phyloP scores from a whole-genome alignment of 2,329 filamentous ascomycete genomes.

The Colletotrichum spaethianum region DNA sequence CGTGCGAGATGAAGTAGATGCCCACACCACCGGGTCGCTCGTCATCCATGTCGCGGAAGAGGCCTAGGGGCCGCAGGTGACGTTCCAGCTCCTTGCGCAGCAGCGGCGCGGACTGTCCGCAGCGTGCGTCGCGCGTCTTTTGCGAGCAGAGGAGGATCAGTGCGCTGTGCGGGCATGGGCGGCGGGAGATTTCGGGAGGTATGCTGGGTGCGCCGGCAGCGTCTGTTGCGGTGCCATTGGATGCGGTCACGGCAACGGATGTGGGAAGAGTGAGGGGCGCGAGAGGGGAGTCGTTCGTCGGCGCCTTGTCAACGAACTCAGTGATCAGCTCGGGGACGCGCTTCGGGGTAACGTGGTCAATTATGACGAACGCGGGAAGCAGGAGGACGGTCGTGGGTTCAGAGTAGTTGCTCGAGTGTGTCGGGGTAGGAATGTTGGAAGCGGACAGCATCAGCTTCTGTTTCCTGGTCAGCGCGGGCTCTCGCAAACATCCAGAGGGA shows the following conservation, averaged over 20 bases:
- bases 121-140: constrained; percentile 92
- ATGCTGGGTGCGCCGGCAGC: constrained; percentile 47
- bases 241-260: constrained; percentile 49
- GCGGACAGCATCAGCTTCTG: constrained; percentile 92
- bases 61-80: constrained; percentile 85
- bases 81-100: constrained; percentile 91
- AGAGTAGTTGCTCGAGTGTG: constrained; percentile 73
- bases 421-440: constrained; percentile 88
- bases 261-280: constrained; percentile 55
- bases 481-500: neutral
- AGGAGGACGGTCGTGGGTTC: constrained; percentile 85
- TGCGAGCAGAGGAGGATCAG: constrained; percentile 96
- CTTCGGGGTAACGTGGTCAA: constrained; percentile 86
- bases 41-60: constrained; percentile 91
- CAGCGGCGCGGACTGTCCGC: constrained; percentile 92
- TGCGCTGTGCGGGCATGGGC: constrained; percentile 84
- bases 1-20: constrained; percentile 96
- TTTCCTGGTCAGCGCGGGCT: constrained; percentile 26
- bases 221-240: constrained; percentile 32
- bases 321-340: constrained; percentile 80
- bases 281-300: constrained; percentile 81
- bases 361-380: constrained; percentile 85
- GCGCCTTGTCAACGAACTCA: constrained; percentile 77
- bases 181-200: constrained; percentile 56
- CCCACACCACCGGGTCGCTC: constrained; percentile 92